Base-by-base conservation (phyloP, 768 basidiomycete species). In the Collybiopsis luxurians region DNA sequence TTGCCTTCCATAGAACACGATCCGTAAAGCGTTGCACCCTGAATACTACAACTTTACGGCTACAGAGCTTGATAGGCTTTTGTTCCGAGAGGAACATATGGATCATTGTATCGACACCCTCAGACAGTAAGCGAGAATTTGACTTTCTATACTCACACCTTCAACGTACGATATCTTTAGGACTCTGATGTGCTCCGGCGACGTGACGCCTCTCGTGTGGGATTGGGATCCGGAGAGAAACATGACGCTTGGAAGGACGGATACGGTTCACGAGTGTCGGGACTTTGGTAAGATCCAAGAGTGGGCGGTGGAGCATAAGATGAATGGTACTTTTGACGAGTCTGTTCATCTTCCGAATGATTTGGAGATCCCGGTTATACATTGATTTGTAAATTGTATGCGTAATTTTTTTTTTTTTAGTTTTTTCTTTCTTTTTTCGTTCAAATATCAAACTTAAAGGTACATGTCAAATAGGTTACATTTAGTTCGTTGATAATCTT, bases 161-260 rank as follows among this genome's bases (percentile, higher is more conserved):
- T 9, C 7, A 7, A 10, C 24, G 27, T 27, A 17, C 28, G 11
- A 6, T 34, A 17, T 27, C 24, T n/a, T 38, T 30, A 50, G 31
- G 48, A 19, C 48, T 24, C 42, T 63, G 12, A 59, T 59, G 57
- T 63, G 61, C 30, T 26, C 43, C 17, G 57, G 46, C 3, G 62
- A 63, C 48, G 52, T 55, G 11, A 60, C 60, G 6, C 60, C 60
- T 5, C 36, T 59, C n/a, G 61, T 62, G 28, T 60, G 57, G 57
- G 23, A 49, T 24, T 63, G 61, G 61, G 53, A 59, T 9, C 60
- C 59, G 27, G 21, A 31, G 36, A 27, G 21, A 21, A 31, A 58
- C n/a, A 34, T 39, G 19, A 46, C 44, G 3, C 21, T 47, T 7
- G 40, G 43, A 4, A 31, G 55, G 26, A 47, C 51, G 38, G 61